Conservation (phyloP, 2,329 filamentous ascomycete genomes). For the Hypoxylon sp. region DNA sequence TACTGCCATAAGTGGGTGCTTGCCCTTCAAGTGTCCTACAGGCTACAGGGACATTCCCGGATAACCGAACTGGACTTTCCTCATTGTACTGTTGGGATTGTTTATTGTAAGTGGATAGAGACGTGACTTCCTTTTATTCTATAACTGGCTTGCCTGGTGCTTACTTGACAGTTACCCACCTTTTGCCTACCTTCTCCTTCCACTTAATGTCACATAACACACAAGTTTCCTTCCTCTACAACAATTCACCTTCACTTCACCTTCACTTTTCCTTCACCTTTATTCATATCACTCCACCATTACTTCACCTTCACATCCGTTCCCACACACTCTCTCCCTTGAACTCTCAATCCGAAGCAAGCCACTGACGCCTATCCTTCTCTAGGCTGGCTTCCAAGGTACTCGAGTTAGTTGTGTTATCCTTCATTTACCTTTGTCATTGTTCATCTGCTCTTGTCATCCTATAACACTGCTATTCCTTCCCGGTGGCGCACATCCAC, state of each 20-base stretch:
- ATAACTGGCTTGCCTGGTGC: not conserved
- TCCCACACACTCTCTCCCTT: not conserved
- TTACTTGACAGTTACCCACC: not conserved
- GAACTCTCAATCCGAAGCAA: not conserved
- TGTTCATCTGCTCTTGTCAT: too few relatives aligned
- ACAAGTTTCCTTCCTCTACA: not conserved
- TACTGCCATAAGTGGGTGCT: not conserved
- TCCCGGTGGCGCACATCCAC: not conserved
- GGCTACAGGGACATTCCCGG: not conserved
- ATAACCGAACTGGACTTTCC: not conserved
- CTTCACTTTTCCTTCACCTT: not conserved
- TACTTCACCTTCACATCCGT: not conserved
- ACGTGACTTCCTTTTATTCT: not conserved
- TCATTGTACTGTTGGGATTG: not conserved
- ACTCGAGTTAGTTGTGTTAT: not conserved
- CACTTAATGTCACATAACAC: not conserved
- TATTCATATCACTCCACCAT: not conserved
- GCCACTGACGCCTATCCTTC: not conserved
- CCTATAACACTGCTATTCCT: not conserved
- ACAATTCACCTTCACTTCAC: not conserved
- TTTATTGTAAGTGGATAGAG: not conserved
- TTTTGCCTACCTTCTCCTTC: not conserved
- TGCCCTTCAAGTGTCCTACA: not conserved
- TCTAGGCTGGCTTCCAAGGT: not conserved
- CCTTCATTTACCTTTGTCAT: not conserved